These are phyloP conservation scores for Citrullus amarus DNA, from an alignment of 306 rosid species.

Conservation along the genomic window DNA sequence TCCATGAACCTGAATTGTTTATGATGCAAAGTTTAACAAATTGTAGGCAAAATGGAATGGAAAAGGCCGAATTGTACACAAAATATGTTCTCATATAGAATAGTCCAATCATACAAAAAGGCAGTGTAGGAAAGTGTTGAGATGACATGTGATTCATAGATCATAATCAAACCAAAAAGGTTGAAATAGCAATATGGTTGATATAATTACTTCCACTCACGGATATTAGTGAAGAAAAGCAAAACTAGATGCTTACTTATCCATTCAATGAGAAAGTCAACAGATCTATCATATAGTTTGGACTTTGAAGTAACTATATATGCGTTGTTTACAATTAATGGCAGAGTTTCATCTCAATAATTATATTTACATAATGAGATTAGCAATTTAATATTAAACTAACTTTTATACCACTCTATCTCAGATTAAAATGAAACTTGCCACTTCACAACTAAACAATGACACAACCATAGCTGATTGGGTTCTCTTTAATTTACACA, in stretches of 20 bases:
- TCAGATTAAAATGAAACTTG: neutral
- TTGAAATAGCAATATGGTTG: neutral
- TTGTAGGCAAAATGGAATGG: neutral
- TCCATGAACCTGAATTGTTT: neutral
- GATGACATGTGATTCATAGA: constrained; percentile 2
- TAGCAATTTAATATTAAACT: neutral
- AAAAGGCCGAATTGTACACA: neutral
- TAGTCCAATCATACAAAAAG: constrained; percentile 5
- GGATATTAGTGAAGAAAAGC: constrained; percentile 15
- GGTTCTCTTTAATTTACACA: neutral
- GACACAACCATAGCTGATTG: neutral
- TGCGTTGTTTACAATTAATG: neutral
- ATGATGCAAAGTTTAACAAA: neutral
- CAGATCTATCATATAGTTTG: neutral
- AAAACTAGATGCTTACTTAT: constrained; percentile 14
- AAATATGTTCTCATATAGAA: neutral
- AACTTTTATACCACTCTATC: neutral
- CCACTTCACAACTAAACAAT: neutral
- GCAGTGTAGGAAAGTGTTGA: neutral
- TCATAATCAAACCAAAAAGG: neutral
- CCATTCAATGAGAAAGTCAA: constrained; percentile 10
- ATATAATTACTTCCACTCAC: constrained; percentile 26
- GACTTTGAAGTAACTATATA: neutral
- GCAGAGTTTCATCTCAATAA: neutral
- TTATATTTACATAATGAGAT: neutral